These are phyloP conservation scores for Phyllosticta paracitricarpa DNA, from an alignment of 2,329 filamentous ascomycete genomes.

Conservation along the genomic window DNA sequence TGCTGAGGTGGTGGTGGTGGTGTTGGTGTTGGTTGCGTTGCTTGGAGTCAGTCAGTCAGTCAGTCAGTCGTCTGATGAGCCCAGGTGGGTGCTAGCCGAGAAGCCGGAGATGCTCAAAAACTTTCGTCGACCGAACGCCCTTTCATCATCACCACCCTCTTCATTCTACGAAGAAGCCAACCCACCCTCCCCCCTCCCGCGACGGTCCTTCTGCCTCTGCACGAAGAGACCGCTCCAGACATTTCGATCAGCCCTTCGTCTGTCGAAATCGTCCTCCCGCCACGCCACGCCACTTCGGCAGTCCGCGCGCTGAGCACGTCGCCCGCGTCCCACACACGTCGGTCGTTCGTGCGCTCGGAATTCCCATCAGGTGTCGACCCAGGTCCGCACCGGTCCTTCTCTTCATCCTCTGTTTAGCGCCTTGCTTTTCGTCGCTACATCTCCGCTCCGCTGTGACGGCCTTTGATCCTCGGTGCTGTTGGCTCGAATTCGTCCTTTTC, in stretches of 20 bases:
- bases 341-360: conserved; percentile 14
- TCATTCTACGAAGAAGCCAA: conserved; percentile 5
- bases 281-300: not conserved
- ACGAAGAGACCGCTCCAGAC: conserved; percentile 21
- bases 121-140: conserved; percentile 8
- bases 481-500: conserved; percentile 5
- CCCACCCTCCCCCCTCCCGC: conserved; percentile 1
- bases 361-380: conserved; percentile 3
- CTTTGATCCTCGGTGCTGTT: conserved; percentile 12
- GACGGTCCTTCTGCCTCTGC: conserved; percentile 7
- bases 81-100: not conserved
- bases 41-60: too few species aligned
- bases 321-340: conserved; percentile 5
- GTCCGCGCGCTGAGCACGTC: not conserved
- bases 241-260: conserved; percentile 26
- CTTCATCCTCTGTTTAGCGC: conserved; percentile 8
- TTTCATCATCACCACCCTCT: conserved; percentile 9
- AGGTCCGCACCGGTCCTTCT: conserved; percentile 4
- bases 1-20: not conserved
- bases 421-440: conserved; percentile 4
- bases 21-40: not conserved
- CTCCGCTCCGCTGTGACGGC: conserved; percentile 14
- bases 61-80: not conserved
- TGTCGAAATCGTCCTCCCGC: conserved; percentile 24
- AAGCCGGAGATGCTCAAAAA: conserved; percentile 6